These are phyloP conservation scores for Ogataea haglerorum DNA, from an alignment of 805 yeast species.

Conservation along the genomic window DNA sequence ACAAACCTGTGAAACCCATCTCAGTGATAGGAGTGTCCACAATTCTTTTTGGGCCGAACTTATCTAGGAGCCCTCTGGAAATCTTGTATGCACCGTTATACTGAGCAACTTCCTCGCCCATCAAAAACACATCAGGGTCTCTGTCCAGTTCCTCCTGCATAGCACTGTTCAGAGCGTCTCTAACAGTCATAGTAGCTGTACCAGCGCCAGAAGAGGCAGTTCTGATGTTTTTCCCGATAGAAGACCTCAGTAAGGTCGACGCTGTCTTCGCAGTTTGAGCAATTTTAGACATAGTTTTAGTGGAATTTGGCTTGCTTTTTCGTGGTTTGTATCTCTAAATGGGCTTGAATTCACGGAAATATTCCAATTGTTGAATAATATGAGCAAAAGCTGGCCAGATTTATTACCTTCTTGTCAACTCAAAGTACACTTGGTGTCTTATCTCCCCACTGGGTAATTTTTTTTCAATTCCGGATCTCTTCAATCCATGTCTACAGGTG, in stretches of 20 bases:
- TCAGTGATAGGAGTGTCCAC: slow-evolving; percentile 98
- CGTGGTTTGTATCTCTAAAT: not conserved
- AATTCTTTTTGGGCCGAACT: slow-evolving; percentile 91
- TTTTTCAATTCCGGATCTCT: slow-evolving; percentile 11
- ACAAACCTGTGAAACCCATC: slow-evolving; percentile 96
- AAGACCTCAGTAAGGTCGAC: slow-evolving; percentile 25
- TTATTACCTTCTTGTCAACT: not conserved
- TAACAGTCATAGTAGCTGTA: slow-evolving; percentile 72
- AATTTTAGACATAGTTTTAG: slow-evolving; percentile 9
- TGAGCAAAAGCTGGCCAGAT: not conserved
- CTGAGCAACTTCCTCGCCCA: slow-evolving; percentile 99
- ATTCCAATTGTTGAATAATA: not conserved
- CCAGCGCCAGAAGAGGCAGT: slow-evolving; percentile 48
- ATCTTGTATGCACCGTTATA: slow-evolving; percentile 99
- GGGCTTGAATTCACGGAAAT: not conserved
- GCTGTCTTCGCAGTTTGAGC: slow-evolving; percentile 16
- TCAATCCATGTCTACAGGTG: slow-evolving; percentile 7
- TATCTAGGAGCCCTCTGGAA: slow-evolving; percentile 90
- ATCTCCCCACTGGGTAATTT: slow-evolving; percentile 9
- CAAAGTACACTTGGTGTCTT: slow-evolving; percentile 3
- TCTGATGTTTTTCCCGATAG: slow-evolving; percentile 28
- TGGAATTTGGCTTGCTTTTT: not conserved
- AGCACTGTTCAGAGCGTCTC: slow-evolving; percentile 95
- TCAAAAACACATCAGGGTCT: slow-evolving; percentile 87
- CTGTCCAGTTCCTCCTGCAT: slow-evolving; percentile 97